Base-by-base conservation (phyloP, 306 rosid genomes). In the Cicer pinnatifidum region DNA sequence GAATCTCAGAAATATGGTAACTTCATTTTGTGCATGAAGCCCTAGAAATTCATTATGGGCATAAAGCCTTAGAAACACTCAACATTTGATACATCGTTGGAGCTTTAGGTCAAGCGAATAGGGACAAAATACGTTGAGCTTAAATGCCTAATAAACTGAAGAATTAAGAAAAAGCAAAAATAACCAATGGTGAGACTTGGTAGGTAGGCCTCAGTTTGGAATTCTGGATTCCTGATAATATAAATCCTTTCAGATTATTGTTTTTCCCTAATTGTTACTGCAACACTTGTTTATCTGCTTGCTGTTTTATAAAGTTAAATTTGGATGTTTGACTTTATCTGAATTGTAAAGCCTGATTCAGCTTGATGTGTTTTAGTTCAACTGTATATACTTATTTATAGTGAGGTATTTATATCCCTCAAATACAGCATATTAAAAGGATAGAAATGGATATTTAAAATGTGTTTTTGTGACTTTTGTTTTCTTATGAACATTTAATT, bases 1-100 rank as follows among this genome's bases (percentile, higher is more conserved):
- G 9, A 40, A 39, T 64, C 52, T 64, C 50, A 64, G 9, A 38
- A 64, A 64, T 64, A 40, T 19, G 35, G 52, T 6, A 40, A 40
- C 37, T 16, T 41, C 50, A 16, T 64, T 64, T 41, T 64, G 38
- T 16, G 15, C 35, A 64, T 41, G 9, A 37, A 41, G 48, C 37
- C 62, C 54, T 45, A 45, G 67, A 71, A 75, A 35, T 60, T 23
- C 51, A 58, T 75, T 60, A 35, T 44, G 76, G 44, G 12, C 46
- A 61, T 75, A 69, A 71, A 47, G 38, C 52, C 46, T 46, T 45
- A 33, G 52, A 35, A 74, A 61, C 51, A 37, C 41, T 68, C 8
- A 62, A 39, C 48, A 13, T 1, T 13, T 58, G 64, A 28, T 57
- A 9, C 35, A 43, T 67, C 12, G 1, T 9, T 35, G 59, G 69